A percentile compares a stretch with the other conserved stretches of the same genome.
Conservation (phyloP, 2,329 filamentous ascomycete species). For the Chaetomiaceae sp. region DNA sequence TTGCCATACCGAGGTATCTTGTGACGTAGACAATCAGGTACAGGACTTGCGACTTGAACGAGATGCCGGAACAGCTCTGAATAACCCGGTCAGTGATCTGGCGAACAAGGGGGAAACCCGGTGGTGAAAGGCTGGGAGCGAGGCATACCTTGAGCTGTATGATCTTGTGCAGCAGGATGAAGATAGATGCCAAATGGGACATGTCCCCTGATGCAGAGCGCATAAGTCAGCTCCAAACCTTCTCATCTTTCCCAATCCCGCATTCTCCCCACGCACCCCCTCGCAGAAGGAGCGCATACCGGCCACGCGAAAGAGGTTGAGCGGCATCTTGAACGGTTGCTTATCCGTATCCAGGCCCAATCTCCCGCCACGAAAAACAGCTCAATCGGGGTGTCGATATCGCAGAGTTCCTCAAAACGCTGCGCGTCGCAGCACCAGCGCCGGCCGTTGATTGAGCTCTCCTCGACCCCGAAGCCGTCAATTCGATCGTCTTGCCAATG, state of each 20-base stretch:
- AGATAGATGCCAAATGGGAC: slow-evolving; percentile 88
- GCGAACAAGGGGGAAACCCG: no score
- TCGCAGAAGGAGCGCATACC: slow-evolving; percentile 32
- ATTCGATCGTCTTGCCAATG: no score
- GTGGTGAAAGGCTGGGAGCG: not conserved
- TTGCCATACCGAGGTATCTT: slow-evolving; percentile 73
- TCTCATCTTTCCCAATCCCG: not conserved
- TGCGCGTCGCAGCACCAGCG: slow-evolving; percentile 2
- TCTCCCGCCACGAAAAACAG: not conserved
- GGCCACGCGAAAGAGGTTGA: slow-evolving; percentile 54
- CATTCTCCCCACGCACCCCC: not conserved
- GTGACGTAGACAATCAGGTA: slow-evolving; percentile 93
- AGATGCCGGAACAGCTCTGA: slow-evolving; percentile 96
- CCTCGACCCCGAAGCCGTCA: not conserved
- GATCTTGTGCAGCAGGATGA: slow-evolving; percentile 97
- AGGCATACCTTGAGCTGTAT: slow-evolving; percentile 67
- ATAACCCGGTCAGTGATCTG: slow-evolving; percentile 19
- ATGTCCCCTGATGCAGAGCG: slow-evolving; percentile 63
- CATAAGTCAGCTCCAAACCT: slow-evolving; percentile 11
- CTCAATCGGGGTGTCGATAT: not conserved
- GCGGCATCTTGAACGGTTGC: slow-evolving; percentile 36
- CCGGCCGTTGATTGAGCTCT: not conserved
- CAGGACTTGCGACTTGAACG: slow-evolving; percentile 95
- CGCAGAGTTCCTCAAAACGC: not conserved
- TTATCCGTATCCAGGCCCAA: not conserved